A percentile compares a stretch with the other conserved stretches of the same genome.
These are phyloP conservation scores for Phyllostachys edulis DNA, from an alignment of 176 grass and related monocot species.

Conservation along the genomic window DNA sequence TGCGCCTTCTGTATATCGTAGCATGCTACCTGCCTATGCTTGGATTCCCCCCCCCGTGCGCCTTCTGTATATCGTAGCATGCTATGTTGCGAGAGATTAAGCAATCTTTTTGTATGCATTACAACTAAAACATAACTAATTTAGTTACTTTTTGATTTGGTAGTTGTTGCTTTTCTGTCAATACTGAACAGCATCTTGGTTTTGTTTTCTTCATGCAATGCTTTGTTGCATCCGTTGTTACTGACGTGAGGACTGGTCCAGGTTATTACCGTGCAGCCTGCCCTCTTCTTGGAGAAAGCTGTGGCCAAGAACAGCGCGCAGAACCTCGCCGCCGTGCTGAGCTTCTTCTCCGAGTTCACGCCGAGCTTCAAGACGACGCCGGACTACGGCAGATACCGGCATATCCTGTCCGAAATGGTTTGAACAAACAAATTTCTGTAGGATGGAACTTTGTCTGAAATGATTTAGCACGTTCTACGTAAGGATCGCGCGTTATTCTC, in stretches of 20 bases:
- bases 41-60: not conserved
- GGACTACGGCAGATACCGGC: conserved; percentile 64
- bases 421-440: conserved; percentile 23
- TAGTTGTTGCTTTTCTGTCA: too few species aligned
- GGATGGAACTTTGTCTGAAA: not conserved
- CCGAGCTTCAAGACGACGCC: conserved; percentile 74
- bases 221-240: not conserved
- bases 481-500: not conserved
- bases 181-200: too few species aligned
- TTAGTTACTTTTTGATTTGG: not conserved
- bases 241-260: conserved; percentile 29
- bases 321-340: conserved; percentile 71
- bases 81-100: not conserved
- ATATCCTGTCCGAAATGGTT: conserved; percentile 68
- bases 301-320: conserved; percentile 51
- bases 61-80: too few species aligned
- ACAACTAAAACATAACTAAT: not conserved
- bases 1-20: not conserved
- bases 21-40: not conserved
- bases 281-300: conserved; percentile 82
- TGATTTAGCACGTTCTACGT: not conserved
- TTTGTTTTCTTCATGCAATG: not conserved
- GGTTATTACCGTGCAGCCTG: conserved; percentile 86
- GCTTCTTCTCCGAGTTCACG: conserved; percentile 78
- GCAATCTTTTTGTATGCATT: not conserved